Evolutionary conservation across 2,329 filamentous ascomycete species (phyloP).

Genomic region (Trichoderma gracile): DNA sequence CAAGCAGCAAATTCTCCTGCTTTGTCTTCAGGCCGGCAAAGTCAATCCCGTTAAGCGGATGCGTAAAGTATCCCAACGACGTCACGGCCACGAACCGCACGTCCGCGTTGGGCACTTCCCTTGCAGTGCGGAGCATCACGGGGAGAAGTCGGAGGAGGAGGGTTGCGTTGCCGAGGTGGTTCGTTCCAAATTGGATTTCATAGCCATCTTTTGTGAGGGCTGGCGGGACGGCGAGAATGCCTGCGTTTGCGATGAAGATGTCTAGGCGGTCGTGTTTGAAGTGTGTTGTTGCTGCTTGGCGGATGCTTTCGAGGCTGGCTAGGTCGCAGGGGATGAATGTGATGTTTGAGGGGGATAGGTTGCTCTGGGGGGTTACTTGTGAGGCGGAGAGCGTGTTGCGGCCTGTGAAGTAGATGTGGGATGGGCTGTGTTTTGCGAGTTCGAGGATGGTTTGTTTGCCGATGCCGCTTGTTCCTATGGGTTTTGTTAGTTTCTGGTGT

Average conservation of each 20-base stretch:
- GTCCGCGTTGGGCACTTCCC: constrained; percentile 27
- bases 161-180: constrained; percentile 52
- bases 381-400: constrained; percentile 39
- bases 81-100: constrained; percentile 35
- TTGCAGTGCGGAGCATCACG: constrained; percentile 35
- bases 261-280: constrained; percentile 45
- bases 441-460: constrained; percentile 54
- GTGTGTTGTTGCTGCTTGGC: constrained; percentile 39
- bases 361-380: constrained; percentile 32
- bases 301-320: constrained; percentile 34
- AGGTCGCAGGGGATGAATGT: constrained; percentile 37
- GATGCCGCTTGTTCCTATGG: constrained; percentile 52
- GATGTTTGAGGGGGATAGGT: constrained; percentile 46
- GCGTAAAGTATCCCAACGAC: constrained; percentile 33
- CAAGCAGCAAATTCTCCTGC: constrained; percentile 27
- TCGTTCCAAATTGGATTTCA: constrained; percentile 52
- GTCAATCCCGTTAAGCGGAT: constrained; percentile 33
- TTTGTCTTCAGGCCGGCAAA: constrained; percentile 36
- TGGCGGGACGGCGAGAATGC: constrained; percentile 44
- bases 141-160: constrained; percentile 44
- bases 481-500: constrained; percentile 44
- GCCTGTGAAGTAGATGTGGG: constrained; percentile 33
- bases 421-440: constrained; percentile 29
- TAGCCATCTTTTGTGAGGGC: constrained; percentile 48
- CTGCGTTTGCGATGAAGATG: constrained; percentile 50